Evolutionary conservation across 805 yeast genomes (phyloP), one percentile per base, ranked within the genome.

Genomic region (Limtongozyma cylindracea): DNA sequence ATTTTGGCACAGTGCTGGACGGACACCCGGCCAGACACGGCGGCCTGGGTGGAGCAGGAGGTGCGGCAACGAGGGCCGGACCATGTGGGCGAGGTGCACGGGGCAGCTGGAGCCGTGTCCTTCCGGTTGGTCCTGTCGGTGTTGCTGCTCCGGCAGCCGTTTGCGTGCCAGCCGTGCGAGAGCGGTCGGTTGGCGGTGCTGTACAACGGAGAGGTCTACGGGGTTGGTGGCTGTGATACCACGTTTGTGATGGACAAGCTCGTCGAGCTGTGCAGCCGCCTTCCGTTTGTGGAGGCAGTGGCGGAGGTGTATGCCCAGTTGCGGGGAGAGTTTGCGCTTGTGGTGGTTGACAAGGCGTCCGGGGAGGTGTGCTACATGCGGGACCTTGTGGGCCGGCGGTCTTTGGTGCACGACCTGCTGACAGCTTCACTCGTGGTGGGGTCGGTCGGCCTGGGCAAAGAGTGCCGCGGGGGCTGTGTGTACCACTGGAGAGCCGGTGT

Each of bases 201-300:
- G 36, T 84, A 72, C 44, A 88, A 91, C 39, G 99, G 98, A 0
- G 95, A 88, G 34, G 43, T 88, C 8, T 88, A 88, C 40, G 69
- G 69, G 29, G 31, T 39, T 16, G 29, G 32, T 4, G 23, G 49
- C 1, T 74, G 74, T 37, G 95, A 82, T 40, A 66, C 91, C 0
- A 48, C 39, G 3, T 71, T 40, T 29, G 42, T 77, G 5, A 45
- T 49, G 21, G 33, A 47, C 1, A 32, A 33, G 15, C 36, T 73
- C 15, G 24, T 24, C 5, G 14, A 23, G 10, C 35, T 36, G 14
- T 20, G 41, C 3, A 13, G 39, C 11, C 11, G 39, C 2, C 26
- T 28, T 2, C 54, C 62, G 12, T 41, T 70, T 3, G 21, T 47
- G 1, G 28, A 41, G 2, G 44, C 62, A 0, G 35, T 77, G n/a